Evolutionary conservation across 2,329 filamentous ascomycete genomes (phyloP), one percentile per base, ranked within the genome.

Genomic region (Trichoderma sp.): DNA sequence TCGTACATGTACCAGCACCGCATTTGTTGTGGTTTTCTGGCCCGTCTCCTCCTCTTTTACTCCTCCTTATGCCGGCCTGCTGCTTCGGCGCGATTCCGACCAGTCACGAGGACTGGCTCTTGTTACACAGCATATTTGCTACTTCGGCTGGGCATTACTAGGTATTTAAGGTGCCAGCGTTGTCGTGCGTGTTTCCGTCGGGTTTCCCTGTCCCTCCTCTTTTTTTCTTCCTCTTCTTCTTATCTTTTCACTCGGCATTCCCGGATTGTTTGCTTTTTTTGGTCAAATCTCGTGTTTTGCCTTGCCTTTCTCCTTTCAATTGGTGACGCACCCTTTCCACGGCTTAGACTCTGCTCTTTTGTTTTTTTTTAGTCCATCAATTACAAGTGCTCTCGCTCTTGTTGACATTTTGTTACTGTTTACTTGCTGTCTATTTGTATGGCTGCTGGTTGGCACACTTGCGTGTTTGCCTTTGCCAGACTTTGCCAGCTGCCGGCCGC

Each of bases 101-200:
- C 59, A 73, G 60, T 73, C 71, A 73, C 69, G 69, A 31, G 69
- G 18, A 60, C 38, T 16, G 59, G 6, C 21, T 73, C 29, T n/a
- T 56, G 71, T 73, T 73, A 73, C 71, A 73, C 71, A 73, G 71
- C 71, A 73, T 56, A 38, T 16, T 71, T 64, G 60, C 60, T 12
- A 33, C 14, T 53, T 11, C 16, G 60, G 71, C 71, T 53, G 45
- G 59, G 60, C 71, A 38, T 64, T 72, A 35, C 35, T 35, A 35
- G 35, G 35, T 35, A 72, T 73, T 65, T 65, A 73, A 65, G 41
- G 60, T 73, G 68, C 56, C 68, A 62, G 69, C 59, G 14, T 31
- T 65, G 56, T 64, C 12, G 29, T 64, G 71, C 71, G 45, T 53
- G 59, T 18, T 64, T 12, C 38, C 59, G 60, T 38, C 56, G 38